phyloP scores from a whole-genome alignment of 2,329 filamentous ascomycete species.

The Aspergillus sp. region DNA sequence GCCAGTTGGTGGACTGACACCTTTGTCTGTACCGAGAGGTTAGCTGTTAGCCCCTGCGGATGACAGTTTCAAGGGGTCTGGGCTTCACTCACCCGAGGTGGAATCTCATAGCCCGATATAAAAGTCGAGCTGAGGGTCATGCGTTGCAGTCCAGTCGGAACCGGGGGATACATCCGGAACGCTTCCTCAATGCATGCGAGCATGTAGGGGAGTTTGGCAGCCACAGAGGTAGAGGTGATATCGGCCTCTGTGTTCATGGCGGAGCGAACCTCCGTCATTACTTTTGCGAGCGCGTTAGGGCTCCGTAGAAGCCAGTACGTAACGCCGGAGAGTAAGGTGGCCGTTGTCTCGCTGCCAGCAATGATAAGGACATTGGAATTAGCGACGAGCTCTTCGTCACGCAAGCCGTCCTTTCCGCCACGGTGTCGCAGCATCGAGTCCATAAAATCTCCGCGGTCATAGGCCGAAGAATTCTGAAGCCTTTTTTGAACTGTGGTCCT shows the following conservation, averaged over 20 bases:
- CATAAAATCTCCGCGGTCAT: slow-evolving; percentile 13
- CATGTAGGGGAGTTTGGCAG: slow-evolving; percentile 36
- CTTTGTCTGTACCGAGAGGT: slow-evolving; percentile 30
- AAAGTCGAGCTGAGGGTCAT: slow-evolving; percentile 1
- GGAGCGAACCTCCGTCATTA: slow-evolving; percentile 40
- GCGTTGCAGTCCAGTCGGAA: slow-evolving; percentile 16
- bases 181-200: slow-evolving; percentile 42
- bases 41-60: background rate
- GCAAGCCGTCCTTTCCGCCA: slow-evolving; percentile 16
- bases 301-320: slow-evolving; percentile 43
- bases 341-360: slow-evolving; percentile 47
- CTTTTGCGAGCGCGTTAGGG: slow-evolving; percentile 29
- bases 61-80: too few species aligned
- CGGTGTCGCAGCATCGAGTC: slow-evolving; percentile 16
- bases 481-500: slow-evolving; percentile 4
- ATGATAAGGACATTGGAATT: slow-evolving; percentile 36
- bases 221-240: slow-evolving; percentile 33
- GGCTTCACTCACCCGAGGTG: background rate
- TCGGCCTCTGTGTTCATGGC: slow-evolving; percentile 18
- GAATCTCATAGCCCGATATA: slow-evolving; percentile 9
- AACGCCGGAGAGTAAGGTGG: slow-evolving; percentile 42
- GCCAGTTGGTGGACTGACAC: slow-evolving; percentile 47
- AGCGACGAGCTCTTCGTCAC: slow-evolving; percentile 31
- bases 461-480: background rate
- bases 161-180: slow-evolving; percentile 41